A percentile compares a stretch with the other conserved stretches of the same genome.
These are phyloP conservation scores for Agapanthus africanus DNA, from an alignment of 106 monocot species.

Conservation along the genomic window DNA sequence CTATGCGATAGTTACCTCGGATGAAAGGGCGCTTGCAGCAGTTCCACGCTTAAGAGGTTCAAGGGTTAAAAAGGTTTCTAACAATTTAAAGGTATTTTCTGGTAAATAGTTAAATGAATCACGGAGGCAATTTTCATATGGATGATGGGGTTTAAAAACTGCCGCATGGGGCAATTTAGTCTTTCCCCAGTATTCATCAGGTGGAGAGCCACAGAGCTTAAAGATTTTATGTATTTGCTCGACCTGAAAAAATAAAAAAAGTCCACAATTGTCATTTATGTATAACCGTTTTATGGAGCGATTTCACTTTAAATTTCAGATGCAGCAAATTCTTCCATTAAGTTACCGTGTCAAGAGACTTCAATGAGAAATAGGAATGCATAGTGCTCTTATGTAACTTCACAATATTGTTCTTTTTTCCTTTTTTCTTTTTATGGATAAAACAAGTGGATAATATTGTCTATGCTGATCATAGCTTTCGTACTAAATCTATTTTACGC, in stretches of 20 bases:
- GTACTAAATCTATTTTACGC: not conserved
- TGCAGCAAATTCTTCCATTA: not conserved
- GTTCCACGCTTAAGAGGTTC: conserved; percentile 70
- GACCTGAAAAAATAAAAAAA: conserved; percentile 32
- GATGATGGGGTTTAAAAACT: conserved; percentile 65
- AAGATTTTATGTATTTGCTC: conserved; percentile 97
- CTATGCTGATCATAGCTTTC: not conserved
- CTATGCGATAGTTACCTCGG: conserved; percentile 42
- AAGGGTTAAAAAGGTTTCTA: conserved; percentile 63
- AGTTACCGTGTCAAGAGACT: not conserved
- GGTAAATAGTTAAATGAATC: conserved; percentile 41
- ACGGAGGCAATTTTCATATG: conserved; percentile 39
- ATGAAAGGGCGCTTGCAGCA: conserved; percentile 65
- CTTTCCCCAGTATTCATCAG: conserved; percentile 73
- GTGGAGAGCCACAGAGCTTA: conserved; percentile 89
- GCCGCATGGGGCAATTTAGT: conserved; percentile 48
- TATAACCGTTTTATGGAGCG: not conserved
- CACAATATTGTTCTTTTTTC: no score
- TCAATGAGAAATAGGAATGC: not conserved
- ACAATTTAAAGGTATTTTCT: conserved; percentile 32
- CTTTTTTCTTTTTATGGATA: no score
- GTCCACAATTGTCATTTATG: not conserved
- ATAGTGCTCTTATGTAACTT: not conserved
- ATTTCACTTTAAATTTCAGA: not conserved
- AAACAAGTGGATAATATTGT: no score